Percentiles rank a stretch among this genome's conserved stretches.
Evolutionary conservation across 148 eudicot species (phyloP).

Genomic region (Vaccinium myrtillus): DNA sequence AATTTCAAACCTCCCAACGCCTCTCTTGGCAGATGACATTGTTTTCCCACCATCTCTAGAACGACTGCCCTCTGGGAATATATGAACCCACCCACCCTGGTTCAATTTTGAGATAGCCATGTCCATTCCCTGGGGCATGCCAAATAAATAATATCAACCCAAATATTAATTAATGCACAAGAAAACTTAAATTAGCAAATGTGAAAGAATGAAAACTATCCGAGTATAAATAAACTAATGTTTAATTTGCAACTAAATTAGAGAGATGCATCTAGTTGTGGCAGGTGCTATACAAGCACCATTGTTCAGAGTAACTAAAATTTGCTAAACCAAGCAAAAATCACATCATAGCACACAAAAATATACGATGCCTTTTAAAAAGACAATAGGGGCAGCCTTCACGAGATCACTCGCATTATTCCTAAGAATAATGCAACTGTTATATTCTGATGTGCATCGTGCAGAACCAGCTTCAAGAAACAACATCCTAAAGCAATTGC

Average conservation of each 20-base stretch:
- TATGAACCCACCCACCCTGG: slow-evolving; percentile 91
- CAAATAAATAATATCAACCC: not conserved
- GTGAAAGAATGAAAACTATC: not conserved
- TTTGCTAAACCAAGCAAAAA: not conserved
- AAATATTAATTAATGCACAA: not conserved
- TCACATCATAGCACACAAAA: too few relatives aligned
- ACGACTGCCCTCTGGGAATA: slow-evolving; percentile 96
- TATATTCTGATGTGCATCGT: not conserved
- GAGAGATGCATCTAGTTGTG: not conserved
- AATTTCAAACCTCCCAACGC: slow-evolving; percentile 70
- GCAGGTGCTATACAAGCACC: not conserved
- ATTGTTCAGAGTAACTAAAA: not conserved
- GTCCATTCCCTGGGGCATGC: slow-evolving; percentile 74
- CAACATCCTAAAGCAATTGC: not conserved
- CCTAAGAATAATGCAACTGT: not conserved
- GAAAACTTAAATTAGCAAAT: not conserved
- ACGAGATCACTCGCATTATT: not conserved
- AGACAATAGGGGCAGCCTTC: not conserved
- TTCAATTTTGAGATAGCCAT: slow-evolving; percentile 83
- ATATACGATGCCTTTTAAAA: not conserved
- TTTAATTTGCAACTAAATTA: not conserved
- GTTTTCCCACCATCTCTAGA: slow-evolving; percentile 94
- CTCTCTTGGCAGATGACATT: slow-evolving; percentile 72
- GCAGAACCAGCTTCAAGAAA: slow-evolving; percentile 7
- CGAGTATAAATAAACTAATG: not conserved